Percentiles rank a stretch among this genome's conserved stretches.
phyloP scores from a whole-genome alignment of 768 basidiomycete species.

The Austroboletus eburneus region DNA sequence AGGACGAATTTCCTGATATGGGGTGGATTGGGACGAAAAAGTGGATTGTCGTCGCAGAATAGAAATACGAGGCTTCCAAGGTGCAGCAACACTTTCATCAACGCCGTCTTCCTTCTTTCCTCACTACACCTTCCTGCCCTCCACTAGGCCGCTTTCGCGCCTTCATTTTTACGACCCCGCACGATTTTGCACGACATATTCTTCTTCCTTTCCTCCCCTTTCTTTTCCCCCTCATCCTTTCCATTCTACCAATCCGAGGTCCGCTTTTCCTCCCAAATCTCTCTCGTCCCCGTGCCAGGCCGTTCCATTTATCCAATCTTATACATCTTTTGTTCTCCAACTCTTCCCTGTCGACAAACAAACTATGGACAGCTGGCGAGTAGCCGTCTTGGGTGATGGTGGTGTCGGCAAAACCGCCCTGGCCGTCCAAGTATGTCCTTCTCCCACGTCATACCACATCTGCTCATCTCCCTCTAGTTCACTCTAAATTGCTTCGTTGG shows the following conservation, averaged over 20 bases:
- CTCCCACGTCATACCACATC: background rate
- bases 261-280: conserved; percentile 17
- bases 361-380: conserved; percentile 92
- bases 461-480: conserved; percentile 55
- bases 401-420: conserved; percentile 97
- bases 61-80: conserved; percentile 32
- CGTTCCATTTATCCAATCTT: conserved; percentile 25
- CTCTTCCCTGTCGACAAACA: conserved; percentile 11
- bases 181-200: conserved; percentile 67
- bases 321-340: conserved; percentile 19
- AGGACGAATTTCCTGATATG: conserved; percentile 2
- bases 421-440: conserved; percentile 77
- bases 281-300: conserved; percentile 20
- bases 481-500: conserved; percentile 96
- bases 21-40: conserved; percentile 17
- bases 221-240: conserved; percentile 32
- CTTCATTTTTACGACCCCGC: conserved; percentile 57
- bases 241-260: conserved; percentile 29
- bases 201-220: conserved; percentile 38
- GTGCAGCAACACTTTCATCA: conserved; percentile 31
- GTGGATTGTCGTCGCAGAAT: conserved; percentile 19
- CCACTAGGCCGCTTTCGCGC: conserved; percentile 24
- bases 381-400: conserved; percentile 94
- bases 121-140: conserved; percentile 23
- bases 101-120: conserved; percentile 31